phyloP scores from a whole-genome alignment of 805 yeast species.

The Zygosaccharomyces pseudorouxii region DNA sequence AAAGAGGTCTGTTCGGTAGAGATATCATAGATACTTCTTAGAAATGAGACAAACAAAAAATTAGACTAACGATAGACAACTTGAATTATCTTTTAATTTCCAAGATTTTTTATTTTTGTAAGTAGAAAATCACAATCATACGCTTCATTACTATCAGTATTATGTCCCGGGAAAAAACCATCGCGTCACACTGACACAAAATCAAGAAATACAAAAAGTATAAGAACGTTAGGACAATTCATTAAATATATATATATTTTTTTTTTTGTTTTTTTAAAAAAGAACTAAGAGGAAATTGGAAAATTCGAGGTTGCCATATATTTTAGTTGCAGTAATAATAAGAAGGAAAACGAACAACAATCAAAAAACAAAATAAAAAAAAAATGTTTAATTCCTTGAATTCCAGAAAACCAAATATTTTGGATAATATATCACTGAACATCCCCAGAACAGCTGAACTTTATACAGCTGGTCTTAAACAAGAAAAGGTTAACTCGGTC shows the following conservation, averaged over 20 bases:
- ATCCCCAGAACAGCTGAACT: slow-evolving; percentile 13
- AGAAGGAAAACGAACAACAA: neutral
- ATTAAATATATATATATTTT: neutral
- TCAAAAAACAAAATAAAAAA: slow-evolving; percentile 1
- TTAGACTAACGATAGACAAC: neutral
- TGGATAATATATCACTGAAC: slow-evolving; percentile 17
- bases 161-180: neutral
- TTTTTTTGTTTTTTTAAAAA: too few species aligned
- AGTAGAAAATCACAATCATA: neutral
- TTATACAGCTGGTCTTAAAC: slow-evolving; percentile 7
- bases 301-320: neutral
- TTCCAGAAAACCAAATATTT: slow-evolving; percentile 9
- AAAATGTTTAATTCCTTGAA: slow-evolving; percentile 10
- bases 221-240: neutral
- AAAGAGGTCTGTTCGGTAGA: slow-evolving; percentile 55
- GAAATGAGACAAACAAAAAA: neutral
- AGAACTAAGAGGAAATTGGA: neutral
- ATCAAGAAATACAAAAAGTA: neutral
- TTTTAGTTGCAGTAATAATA: neutral
- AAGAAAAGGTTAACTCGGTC: neutral
- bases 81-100: neutral
- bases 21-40: slow-evolving; percentile 37
- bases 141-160: neutral
- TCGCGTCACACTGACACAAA: slow-evolving; percentile 1
- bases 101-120: neutral